Conservation (phyloP, 2,329 filamentous ascomycete species). For the Metarhizium sp. region DNA sequence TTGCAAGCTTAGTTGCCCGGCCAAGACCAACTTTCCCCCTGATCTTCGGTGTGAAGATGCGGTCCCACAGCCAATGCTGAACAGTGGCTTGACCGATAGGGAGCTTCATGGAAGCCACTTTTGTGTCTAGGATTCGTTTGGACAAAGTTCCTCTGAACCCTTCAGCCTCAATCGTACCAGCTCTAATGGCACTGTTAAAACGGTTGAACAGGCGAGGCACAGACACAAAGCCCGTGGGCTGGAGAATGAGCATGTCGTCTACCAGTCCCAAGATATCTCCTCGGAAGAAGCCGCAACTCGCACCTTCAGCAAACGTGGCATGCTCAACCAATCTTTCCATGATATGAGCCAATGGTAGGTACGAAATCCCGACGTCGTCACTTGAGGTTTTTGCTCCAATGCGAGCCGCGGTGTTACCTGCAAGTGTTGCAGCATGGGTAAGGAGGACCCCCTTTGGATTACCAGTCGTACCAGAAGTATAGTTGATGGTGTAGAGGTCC, state of each 20-base stretch:
- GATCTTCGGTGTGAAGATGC: conserved; percentile 87
- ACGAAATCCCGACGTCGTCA: conserved; percentile 64
- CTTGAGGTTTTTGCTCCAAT: conserved; percentile 38
- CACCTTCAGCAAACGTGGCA: conserved; percentile 59
- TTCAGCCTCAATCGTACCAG: conserved; percentile 65
- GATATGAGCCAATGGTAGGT: conserved; percentile 89
- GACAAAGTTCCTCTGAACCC: conserved; percentile 76
- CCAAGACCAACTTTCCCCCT: conserved; percentile 71
- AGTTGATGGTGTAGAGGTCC: conserved; percentile 83
- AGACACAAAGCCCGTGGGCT: conserved; percentile 76
- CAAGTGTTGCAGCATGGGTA: conserved; percentile 71
- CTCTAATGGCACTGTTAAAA: conserved; percentile 74
- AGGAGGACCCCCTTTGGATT: conserved; percentile 76
- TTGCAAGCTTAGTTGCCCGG: conserved; percentile 62
- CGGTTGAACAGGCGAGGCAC: conserved; percentile 88
- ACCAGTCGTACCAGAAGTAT: conserved; percentile 78
- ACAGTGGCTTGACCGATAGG: conserved; percentile 64
- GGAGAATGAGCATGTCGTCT: conserved; percentile 82
- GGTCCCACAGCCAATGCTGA: conserved; percentile 68
- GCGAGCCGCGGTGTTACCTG: conserved; percentile 57
- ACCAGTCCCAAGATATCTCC: conserved; percentile 78
- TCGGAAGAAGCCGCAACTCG: conserved; percentile 82
- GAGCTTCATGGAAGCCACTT: conserved; percentile 68
- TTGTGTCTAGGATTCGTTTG: conserved; percentile 67
- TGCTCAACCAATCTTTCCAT: conserved; percentile 82